phyloP scores from a whole-genome alignment of 345 rosid species.

The Luvunga scandens region DNA sequence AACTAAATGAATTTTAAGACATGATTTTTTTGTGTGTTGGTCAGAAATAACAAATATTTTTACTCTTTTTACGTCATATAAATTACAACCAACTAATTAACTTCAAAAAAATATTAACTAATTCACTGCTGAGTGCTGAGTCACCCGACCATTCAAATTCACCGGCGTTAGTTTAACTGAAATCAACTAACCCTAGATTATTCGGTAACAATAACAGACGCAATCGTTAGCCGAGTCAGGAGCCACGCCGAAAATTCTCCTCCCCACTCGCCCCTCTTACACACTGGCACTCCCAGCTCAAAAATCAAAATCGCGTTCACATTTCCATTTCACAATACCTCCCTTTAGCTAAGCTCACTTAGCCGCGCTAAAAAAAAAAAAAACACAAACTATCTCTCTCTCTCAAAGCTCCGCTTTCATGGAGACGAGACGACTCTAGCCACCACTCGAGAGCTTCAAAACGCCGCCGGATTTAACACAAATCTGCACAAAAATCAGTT shows the following conservation, averaged over 20 bases:
- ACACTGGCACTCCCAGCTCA: neutral
- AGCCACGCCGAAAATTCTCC: neutral
- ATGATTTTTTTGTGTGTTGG: neutral
- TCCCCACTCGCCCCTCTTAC: neutral
- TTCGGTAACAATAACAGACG: neutral
- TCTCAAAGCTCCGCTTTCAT: neutral
- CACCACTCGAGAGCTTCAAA: neutral
- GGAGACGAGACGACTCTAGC: constrained; percentile 1
- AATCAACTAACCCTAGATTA: neutral
- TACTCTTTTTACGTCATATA: neutral
- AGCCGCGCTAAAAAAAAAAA: constrained; percentile 6
- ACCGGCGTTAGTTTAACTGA: neutral
- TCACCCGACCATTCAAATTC: neutral
- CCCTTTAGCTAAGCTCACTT: neutral
- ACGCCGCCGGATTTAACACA: neutral
- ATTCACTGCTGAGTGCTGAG: neutral
- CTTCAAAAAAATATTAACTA: neutral
- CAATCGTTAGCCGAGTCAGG: neutral
- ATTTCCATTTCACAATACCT: neutral
- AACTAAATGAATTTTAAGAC: neutral
- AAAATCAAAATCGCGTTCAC: neutral
- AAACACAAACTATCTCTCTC: neutral
- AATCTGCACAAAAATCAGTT: neutral
- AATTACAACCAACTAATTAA: neutral
- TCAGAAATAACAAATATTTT: neutral